Conservation (phyloP, 2,329 filamentous ascomycete species). For the Stachybotrys chlorohalonatus region DNA sequence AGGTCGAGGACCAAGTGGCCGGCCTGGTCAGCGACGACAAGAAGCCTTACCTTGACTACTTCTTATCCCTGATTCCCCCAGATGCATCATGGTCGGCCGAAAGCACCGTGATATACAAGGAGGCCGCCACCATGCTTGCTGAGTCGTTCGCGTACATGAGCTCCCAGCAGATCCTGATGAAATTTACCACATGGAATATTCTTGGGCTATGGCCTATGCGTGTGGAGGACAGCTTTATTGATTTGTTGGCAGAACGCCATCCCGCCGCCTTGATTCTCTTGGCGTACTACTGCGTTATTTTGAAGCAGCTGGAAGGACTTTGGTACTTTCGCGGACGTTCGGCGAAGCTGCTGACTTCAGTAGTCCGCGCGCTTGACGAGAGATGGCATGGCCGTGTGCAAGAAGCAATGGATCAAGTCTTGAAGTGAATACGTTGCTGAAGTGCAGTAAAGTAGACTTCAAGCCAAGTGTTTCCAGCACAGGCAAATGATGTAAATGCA, state of each 20-base stretch:
- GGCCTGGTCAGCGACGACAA: not conserved
- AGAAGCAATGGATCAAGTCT: not conserved
- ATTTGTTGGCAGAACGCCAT: slow-evolving; percentile 1
- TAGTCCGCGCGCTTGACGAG: not conserved
- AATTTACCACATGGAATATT: slow-evolving; percentile 2
- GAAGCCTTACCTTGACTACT: not conserved
- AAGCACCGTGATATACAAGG: not conserved
- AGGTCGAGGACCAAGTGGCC: not conserved
- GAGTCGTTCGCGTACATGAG: slow-evolving; percentile 1
- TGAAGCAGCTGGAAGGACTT: slow-evolving; percentile 1
- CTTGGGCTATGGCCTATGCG: slow-evolving; percentile 3
- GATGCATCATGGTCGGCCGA: not conserved
- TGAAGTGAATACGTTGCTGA: not conserved
- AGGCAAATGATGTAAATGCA: no score
- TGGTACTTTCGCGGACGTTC: slow-evolving; percentile 4
- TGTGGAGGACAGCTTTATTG: slow-evolving; percentile 2
- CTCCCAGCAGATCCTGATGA: not conserved
- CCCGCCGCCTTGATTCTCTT: slow-evolving; percentile 4
- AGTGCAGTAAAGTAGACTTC: not conserved
- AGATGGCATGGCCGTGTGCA: not conserved
- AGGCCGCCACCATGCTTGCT: not conserved
- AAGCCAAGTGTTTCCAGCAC: no score
- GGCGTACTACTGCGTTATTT: slow-evolving; percentile 4
- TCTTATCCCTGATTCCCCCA: not conserved
- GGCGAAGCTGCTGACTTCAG: not conserved